Conservation (phyloP, 2,329 filamentous ascomycete species). For the Fusarium mundagurra region DNA sequence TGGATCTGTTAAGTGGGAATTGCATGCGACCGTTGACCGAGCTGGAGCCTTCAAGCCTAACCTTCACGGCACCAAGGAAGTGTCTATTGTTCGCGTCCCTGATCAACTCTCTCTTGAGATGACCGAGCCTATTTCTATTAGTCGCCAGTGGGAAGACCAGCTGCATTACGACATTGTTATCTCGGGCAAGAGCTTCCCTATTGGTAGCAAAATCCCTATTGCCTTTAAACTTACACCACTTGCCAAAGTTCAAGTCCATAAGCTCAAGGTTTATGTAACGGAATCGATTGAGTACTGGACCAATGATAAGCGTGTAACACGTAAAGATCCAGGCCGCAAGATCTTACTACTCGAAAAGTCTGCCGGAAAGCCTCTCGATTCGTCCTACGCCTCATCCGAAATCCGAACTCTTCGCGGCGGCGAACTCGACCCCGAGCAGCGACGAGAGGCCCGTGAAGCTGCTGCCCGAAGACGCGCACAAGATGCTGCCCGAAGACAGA, state of each 20-base stretch:
- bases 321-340: slow-evolving; percentile 85
- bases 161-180: slow-evolving; percentile 96
- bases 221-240: slow-evolving; percentile 93
- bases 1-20: slow-evolving; percentile 86
- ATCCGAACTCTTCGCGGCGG: slow-evolving; percentile 83
- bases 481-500: slow-evolving; percentile 58
- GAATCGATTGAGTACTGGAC: slow-evolving; percentile 94
- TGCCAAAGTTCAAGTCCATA: slow-evolving; percentile 92
- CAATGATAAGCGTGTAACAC: slow-evolving; percentile 83
- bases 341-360: slow-evolving; percentile 89
- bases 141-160: slow-evolving; percentile 93
- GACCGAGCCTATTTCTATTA: slow-evolving; percentile 93
- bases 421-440: slow-evolving; percentile 68
- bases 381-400: slow-evolving; percentile 78
- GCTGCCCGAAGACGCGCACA: slow-evolving; percentile 63
- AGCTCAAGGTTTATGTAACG: slow-evolving; percentile 90
- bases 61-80: slow-evolving; percentile 81
- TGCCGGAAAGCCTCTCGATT: slow-evolving; percentile 79
- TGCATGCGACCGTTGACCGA: slow-evolving; percentile 86
- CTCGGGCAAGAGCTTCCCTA: slow-evolving; percentile 92
- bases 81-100: slow-evolving; percentile 84
- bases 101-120: slow-evolving; percentile 90
- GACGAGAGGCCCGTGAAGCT: slow-evolving; percentile 58
- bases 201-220: slow-evolving; percentile 88
- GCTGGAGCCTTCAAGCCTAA: slow-evolving; percentile 92